These are phyloP conservation scores for Rhizopogon vinicolor DNA, from an alignment of 768 basidiomycete species.

Conservation along the genomic window DNA sequence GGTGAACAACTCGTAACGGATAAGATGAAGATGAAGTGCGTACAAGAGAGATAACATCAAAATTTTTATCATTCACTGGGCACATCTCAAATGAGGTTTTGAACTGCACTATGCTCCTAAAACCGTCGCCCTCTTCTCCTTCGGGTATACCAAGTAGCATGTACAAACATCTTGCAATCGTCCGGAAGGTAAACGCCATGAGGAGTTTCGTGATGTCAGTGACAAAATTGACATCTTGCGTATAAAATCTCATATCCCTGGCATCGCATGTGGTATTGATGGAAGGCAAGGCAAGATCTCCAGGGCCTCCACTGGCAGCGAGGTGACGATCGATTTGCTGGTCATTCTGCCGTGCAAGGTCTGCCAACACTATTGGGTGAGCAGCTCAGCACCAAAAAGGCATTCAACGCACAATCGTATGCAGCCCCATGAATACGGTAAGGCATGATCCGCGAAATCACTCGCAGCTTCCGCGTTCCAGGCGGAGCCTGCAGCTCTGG, in stretches of 20 bases:
- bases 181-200: slow-evolving; percentile 1
- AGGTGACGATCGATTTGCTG: neutral
- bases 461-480: slow-evolving; percentile 6
- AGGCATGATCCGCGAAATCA: slow-evolving; percentile 2
- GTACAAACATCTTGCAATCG: neutral
- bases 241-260: neutral
- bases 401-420: neutral
- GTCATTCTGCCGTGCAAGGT: neutral
- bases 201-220: slow-evolving; percentile 7
- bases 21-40: neutral
- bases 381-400: neutral
- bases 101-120: neutral
- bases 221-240: neutral
- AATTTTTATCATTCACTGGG: neutral
- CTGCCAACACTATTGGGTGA: neutral
- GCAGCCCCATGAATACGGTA: neutral
- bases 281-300: slow-evolving; percentile 2
- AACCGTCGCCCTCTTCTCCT: neutral
- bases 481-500: neutral
- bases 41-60: neutral
- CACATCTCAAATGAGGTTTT: neutral
- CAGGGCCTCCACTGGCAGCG: neutral
- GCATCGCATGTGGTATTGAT: neutral
- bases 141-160: neutral
- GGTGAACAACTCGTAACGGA: neutral